Evolutionary conservation across 768 basidiomycete species (phyloP).

Genomic region (Pleurotus salmoneostramineus): DNA sequence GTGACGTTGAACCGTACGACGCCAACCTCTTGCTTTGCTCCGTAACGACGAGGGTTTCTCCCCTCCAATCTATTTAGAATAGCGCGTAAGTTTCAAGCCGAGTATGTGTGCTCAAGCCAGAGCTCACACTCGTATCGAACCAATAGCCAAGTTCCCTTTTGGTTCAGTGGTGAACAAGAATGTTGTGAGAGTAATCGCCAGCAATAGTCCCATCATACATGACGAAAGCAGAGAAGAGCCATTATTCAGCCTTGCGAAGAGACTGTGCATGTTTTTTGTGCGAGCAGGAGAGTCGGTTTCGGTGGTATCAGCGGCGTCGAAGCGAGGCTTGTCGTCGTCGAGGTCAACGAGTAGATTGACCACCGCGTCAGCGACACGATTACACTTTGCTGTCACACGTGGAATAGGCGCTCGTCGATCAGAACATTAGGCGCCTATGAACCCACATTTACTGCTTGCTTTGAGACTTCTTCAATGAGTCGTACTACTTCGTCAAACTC

Average conservation of each 20-base stretch:
- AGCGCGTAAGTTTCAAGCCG: not conserved
- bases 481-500: not conserved
- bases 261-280: conserved; percentile 56
- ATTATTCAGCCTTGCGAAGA: conserved; percentile 70
- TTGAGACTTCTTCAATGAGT: not conserved
- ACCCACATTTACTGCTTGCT: not conserved
- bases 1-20: conserved; percentile 79
- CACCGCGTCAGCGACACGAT: not conserved
- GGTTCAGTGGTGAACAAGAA: conserved; percentile 59
- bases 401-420: not conserved
- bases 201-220: conserved; percentile 69
- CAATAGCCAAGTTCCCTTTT: conserved; percentile 52
- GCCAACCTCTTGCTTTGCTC: conserved; percentile 68
- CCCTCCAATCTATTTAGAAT: not conserved
- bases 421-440: not conserved
- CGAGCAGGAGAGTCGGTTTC: not conserved
- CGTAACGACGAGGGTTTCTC: conserved; percentile 47
- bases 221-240: conserved; percentile 70
- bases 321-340: not conserved
- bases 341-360: not conserved
- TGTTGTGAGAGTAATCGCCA: conserved; percentile 69
- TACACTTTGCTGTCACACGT: not conserved
- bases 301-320: not conserved
- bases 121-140: conserved; percentile 74
- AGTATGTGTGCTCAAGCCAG: conserved; percentile 8